Base-by-base conservation (phyloP, 768 basidiomycete genomes). In the Hygrophorus russula region DNA sequence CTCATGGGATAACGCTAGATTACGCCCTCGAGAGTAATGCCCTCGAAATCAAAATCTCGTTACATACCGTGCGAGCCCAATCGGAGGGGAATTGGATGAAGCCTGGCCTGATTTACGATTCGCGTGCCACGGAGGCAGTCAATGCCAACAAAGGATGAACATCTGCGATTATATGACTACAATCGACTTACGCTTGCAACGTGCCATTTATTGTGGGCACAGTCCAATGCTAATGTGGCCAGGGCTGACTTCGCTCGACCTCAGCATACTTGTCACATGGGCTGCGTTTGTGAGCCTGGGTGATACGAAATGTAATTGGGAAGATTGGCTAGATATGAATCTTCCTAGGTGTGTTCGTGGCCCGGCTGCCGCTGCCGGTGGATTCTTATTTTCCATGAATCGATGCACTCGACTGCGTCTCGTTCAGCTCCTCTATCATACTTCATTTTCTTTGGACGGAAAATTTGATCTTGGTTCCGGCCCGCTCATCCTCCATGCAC, bases 141-240 rank as follows among this genome's bases (percentile, higher is more conserved):
- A 50, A 47, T 1, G 37, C 49, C 17, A 44, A 44, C 53, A 2
- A 46, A 41, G 8, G 64, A 68, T 29, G 57, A 56, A 31, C 59
- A 63, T 19, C 55, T 69, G 29, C 53, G 68, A 8, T 54, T 68
- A 32, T 61, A 69, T 38, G 61, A 68, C 13, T 90, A 78, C 55
- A 77, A 74, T 11, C 69, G 78, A 7, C 57, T 69, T 12, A 76
- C 84, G 4, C 70, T 92, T 28, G 63, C 70, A 1, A 73, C 72
- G 2, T 93, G 93, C 55, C 82, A 92, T 5, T 61, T 73, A 9
- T 77, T 97, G 43, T 99, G 96, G 96, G 94, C 96, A 1, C 88
- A 89, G 53, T 98, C 98, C 68, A 87, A 91, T 50, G 67, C 82
- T 2, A 11, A 97, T 98, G 72, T 59, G 66, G 3, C 64, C 82